A percentile compares a stretch with the other conserved stretches of the same genome.
phyloP scores from a whole-genome alignment of 2,329 filamentous ascomycete genomes.

The Plectosphaerella sp. region DNA sequence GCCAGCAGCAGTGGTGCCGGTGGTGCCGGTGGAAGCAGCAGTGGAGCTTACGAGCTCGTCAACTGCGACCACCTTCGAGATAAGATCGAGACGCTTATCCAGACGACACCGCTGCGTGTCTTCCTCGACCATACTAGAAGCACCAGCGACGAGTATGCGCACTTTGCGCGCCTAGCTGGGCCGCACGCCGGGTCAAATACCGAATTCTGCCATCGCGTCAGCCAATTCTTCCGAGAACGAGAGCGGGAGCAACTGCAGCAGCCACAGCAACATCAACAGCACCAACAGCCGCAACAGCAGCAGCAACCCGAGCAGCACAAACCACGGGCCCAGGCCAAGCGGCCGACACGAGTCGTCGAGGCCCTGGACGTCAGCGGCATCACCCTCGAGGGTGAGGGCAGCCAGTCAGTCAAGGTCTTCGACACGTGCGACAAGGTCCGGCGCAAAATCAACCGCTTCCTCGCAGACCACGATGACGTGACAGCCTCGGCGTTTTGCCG shows the following conservation, averaged over 20 bases:
- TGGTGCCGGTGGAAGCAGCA: neutral
- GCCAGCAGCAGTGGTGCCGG: neutral
- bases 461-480: constrained; percentile 32
- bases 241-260: constrained; percentile 37
- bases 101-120: constrained; percentile 40
- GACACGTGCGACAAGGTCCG: constrained; percentile 56
- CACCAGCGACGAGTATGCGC: constrained; percentile 29
- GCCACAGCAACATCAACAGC: neutral
- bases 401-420: constrained; percentile 41
- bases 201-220: constrained; percentile 29
- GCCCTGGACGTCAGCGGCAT: constrained; percentile 36
- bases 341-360: neutral
- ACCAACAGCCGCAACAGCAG: neutral
- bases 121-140: constrained; percentile 35
- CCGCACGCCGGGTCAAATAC: constrained; percentile 26
- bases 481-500: constrained; percentile 49
- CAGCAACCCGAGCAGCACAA: neutral
- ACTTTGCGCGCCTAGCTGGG: constrained; percentile 46
- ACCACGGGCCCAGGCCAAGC: neutral
- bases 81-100: constrained; percentile 33
- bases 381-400: constrained; percentile 40
- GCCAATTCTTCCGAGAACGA: constrained; percentile 43
- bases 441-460: constrained; percentile 48
- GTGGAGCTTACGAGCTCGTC: neutral
- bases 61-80: constrained; percentile 2